phyloP scores from a whole-genome alignment of 2,329 filamentous ascomycete species.

The Tolypocladium endophyticum region DNA sequence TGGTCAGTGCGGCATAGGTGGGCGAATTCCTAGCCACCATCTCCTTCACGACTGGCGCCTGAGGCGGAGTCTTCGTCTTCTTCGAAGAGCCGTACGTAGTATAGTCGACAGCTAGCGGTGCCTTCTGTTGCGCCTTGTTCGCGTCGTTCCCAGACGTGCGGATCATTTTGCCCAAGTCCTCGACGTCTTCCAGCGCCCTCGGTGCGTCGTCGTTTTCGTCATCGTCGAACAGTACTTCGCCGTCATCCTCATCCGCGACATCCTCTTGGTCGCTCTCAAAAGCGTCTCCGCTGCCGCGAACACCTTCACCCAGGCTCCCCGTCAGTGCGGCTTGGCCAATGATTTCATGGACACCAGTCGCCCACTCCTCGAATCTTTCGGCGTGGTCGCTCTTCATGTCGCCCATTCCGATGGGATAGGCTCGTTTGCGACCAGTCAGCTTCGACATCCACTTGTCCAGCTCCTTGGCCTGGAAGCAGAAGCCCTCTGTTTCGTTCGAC shows the following conservation, averaged over 20 bases:
- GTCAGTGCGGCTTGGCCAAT: constrained; percentile 53
- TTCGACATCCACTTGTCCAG: constrained; percentile 97
- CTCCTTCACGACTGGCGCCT: constrained; percentile 54
- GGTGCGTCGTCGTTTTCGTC: constrained; percentile 23
- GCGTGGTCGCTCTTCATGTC: constrained; percentile 69
- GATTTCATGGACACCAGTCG: constrained; percentile 59
- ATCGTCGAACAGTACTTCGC: constrained; percentile 34
- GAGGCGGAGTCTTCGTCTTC: constrained; percentile 29
- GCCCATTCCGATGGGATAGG: constrained; percentile 79
- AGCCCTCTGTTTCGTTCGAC: constrained; percentile 83
- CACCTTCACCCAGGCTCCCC: constrained; percentile 50
- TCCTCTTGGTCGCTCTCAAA: constrained; percentile 77
- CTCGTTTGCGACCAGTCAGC: constrained; percentile 73
- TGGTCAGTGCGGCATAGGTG: constrained; percentile 80
- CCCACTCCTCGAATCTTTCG: constrained; percentile 66
- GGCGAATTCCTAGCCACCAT: constrained; percentile 92
- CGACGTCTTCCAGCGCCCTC: constrained; percentile 60
- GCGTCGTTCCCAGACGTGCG: constrained; percentile 31
- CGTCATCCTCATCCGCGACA: constrained; percentile 47
- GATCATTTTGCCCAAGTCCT: constrained; percentile 66
- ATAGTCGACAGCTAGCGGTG: constrained; percentile 72
- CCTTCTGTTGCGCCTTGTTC: constrained; percentile 17
- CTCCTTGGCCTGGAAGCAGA: constrained; percentile 84
- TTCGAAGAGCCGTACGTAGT: constrained; percentile 54
- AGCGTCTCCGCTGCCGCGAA: constrained; percentile 71